Evolutionary conservation across 768 basidiomycete species (phyloP), one percentile per base, ranked within the genome.

Genomic region (Trametes elegans): DNA sequence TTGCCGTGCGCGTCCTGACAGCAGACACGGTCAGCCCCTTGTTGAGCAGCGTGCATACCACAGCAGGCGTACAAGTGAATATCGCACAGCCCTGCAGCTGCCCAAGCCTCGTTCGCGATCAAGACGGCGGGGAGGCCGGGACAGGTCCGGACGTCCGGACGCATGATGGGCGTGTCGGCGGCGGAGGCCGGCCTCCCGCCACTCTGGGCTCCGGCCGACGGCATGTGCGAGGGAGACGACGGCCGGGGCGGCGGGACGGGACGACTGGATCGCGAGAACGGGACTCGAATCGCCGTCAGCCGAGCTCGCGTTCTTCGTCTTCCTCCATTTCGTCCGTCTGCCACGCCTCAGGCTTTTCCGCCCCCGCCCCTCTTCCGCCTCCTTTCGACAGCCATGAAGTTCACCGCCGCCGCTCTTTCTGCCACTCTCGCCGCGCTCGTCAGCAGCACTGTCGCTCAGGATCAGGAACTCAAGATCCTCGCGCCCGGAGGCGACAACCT

Each of bases 401-500:
- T 68, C 59, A 49, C 59, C 54, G 68, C 63, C 47, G 41, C 67
- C 49, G 68, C 62, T 61, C 57, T 72, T 58, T 64, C 71, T 53
- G 57, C 72, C 57, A 60, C 73, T 27, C 61, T 74, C 55, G 71
- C 74, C 49, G 71, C 79, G 58, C 62, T 79, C 52, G 62, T 67
- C 48, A 65, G 68, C 57, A 62, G 72, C 36, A 74, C 70, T 36
- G 65, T 69, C 58, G 78, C 78, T 7, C 69, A 75, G 57, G n/a
- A n/a, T n/a, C n/a, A n/a, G n/a, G n/a, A n/a, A n/a, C 70, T 83
- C 53, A 28, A 61, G 35, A 70, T 87, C 71, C 69, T 74, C 40
- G 62, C 66, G 36, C 85, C 85, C 2, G 71, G 73, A 28, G 64
- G 70, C 11, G 36, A 73, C 2, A 47, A 69, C 60, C 64, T 70